A percentile compares a stretch with the other conserved stretches of the same genome.
These are phyloP conservation scores for Gautieria morchelliformis DNA, from an alignment of 768 basidiomycete species.

Conservation along the genomic window DNA sequence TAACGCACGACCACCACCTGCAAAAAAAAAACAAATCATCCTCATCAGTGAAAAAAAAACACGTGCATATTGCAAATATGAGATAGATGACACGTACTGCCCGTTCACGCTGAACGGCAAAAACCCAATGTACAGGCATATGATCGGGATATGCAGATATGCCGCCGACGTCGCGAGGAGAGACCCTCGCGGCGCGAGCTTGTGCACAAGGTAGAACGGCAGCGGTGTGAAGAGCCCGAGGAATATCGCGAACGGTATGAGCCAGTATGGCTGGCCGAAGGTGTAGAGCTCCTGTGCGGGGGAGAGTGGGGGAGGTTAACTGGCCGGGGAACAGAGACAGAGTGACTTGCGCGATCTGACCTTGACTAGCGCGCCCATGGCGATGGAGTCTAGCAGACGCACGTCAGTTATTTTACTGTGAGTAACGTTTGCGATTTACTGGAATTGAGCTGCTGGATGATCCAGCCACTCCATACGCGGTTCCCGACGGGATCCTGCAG, in stretches of 20 bases:
- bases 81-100: too few species aligned
- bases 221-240: slow-evolving; percentile 41
- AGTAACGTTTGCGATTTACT: not conserved
- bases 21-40: not conserved
- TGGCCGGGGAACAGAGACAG: not conserved
- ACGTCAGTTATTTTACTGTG: not conserved
- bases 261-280: slow-evolving; percentile 35
- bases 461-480: slow-evolving; percentile 43
- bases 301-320: not conserved
- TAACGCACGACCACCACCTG: slow-evolving; percentile 37
- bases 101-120: slow-evolving; percentile 46
- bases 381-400: slow-evolving; percentile 31
- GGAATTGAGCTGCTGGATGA: slow-evolving; percentile 43
- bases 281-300: slow-evolving; percentile 40
- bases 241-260: slow-evolving; percentile 41
- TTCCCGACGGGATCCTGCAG: slow-evolving; percentile 40
- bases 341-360: not conserved
- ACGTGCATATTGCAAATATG: too few species aligned
- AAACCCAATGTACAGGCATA: slow-evolving; percentile 22
- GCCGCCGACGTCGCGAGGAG: slow-evolving; percentile 25
- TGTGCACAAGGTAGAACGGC: slow-evolving; percentile 39
- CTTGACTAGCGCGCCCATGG: slow-evolving; percentile 44
- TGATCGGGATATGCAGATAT: slow-evolving; percentile 38
- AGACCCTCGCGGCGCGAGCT: slow-evolving; percentile 25
- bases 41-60: too few species aligned